phyloP scores from a whole-genome alignment of 345 rosid genomes.

The Dimocarpus longan region DNA sequence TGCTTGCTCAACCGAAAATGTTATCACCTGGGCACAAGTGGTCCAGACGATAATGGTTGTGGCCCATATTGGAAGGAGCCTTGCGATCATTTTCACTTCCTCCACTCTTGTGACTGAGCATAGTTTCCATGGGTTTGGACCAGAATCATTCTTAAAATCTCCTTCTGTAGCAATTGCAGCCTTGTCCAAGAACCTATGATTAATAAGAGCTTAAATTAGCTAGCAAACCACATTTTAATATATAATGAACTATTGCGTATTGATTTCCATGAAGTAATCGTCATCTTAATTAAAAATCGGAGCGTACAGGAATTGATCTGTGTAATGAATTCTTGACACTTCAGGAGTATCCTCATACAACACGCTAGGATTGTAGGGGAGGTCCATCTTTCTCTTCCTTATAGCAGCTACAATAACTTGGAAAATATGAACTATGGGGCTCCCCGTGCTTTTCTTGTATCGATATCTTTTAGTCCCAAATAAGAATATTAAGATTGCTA shows the following conservation, averaged over 20 bases:
- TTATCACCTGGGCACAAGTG: constrained; percentile 63
- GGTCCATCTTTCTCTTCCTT: constrained; percentile 40
- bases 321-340: constrained; percentile 43
- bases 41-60: constrained; percentile 73
- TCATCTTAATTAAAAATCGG: background rate
- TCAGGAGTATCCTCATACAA: constrained; percentile 51
- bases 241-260: background rate
- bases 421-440: constrained; percentile 59
- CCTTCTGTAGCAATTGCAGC: constrained; percentile 50
- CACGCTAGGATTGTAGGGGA: constrained; percentile 34
- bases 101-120: constrained; percentile 62
- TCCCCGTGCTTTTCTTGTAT: constrained; percentile 57
- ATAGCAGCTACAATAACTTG: constrained; percentile 54
- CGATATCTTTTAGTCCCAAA: constrained; percentile 49
- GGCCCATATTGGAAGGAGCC: constrained; percentile 68
- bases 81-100: constrained; percentile 63
- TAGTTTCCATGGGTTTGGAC: constrained; percentile 60
- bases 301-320: constrained; percentile 48
- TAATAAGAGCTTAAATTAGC: background rate
- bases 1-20: constrained; percentile 72
- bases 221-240: background rate
- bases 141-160: constrained; percentile 34
- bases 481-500: constrained; percentile 47
- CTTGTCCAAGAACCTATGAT: constrained; percentile 57
- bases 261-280: no score